phyloP scores from a whole-genome alignment of 257 asterid species.

The Nicotiana sylvestris region DNA sequence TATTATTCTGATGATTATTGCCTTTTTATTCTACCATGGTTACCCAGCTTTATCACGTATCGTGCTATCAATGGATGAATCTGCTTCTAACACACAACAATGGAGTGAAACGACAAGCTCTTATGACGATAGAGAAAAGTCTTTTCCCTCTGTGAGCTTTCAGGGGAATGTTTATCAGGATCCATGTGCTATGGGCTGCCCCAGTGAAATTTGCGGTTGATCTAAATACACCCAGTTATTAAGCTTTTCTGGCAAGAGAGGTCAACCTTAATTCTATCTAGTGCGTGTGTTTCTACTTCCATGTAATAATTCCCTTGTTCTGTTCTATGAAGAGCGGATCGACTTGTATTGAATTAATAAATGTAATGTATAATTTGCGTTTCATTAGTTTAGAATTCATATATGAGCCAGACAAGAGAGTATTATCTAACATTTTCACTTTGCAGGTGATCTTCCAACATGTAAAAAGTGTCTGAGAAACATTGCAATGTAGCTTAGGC shows the following conservation, averaged over 20 bases:
- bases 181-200: conserved; percentile 2
- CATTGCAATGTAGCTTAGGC: too few species aligned
- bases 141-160: background rate
- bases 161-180: background rate
- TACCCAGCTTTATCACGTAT: background rate
- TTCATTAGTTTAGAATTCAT: background rate
- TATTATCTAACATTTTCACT: too few species aligned
- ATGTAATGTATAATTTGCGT: background rate
- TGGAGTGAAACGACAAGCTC: background rate
- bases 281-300: background rate
- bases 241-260: background rate
- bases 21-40: background rate
- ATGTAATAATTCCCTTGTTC: background rate
- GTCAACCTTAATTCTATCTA: background rate
- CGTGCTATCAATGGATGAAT: too few species aligned
- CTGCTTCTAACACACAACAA: background rate
- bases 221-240: background rate
- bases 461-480: too few species aligned
- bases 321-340: background rate
- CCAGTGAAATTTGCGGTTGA: background rate
- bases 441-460: too few species aligned
- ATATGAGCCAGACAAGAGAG: background rate
- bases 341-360: background rate
- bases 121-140: background rate
- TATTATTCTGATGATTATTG: background rate